Percentiles rank a stretch among this genome's conserved stretches.
Evolutionary conservation across 2,329 filamentous ascomycete genomes (phyloP).

Genomic region (Coniochaeta sp.): DNA sequence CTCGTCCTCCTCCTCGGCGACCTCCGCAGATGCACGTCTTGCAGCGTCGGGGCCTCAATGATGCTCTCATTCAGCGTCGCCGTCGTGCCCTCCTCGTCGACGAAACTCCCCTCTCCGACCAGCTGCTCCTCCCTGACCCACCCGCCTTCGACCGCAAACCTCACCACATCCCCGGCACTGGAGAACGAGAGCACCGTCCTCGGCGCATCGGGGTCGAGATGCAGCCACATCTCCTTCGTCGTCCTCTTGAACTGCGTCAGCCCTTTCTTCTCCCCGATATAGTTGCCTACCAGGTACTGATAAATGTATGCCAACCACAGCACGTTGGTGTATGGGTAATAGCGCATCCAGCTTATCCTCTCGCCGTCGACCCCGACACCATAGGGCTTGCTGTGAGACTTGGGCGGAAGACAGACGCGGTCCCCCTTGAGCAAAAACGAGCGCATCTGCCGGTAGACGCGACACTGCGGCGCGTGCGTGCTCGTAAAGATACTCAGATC

Average conservation of each 20-base stretch:
- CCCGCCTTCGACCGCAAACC: slow-evolving; percentile 49
- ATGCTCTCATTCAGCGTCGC: slow-evolving; percentile 1
- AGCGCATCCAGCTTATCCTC: slow-evolving; percentile 45
- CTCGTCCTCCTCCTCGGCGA: neutral
- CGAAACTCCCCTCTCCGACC: slow-evolving; percentile 9
- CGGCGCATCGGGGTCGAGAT: slow-evolving; percentile 44
- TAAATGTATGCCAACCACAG: slow-evolving; percentile 59
- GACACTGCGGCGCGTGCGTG: slow-evolving; percentile 52
- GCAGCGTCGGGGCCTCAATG: neutral
- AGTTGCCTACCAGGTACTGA: slow-evolving; percentile 40
- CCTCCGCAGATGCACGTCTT: neutral
- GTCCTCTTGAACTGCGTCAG: slow-evolving; percentile 36
- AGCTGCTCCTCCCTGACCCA: slow-evolving; percentile 50
- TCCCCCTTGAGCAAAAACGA: slow-evolving; percentile 47
- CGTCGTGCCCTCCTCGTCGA: neutral
- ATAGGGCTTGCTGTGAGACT: slow-evolving; percentile 39
- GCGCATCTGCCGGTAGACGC: slow-evolving; percentile 56
- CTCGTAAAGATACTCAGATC: slow-evolving; percentile 54
- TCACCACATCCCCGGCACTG: slow-evolving; percentile 48
- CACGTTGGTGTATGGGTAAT: slow-evolving; percentile 56
- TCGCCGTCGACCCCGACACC: slow-evolving; percentile 32
- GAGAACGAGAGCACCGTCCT: slow-evolving; percentile 41
- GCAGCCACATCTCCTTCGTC: slow-evolving; percentile 45
- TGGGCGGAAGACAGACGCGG: slow-evolving; percentile 39
- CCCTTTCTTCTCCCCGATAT: slow-evolving; percentile 37